These are phyloP conservation scores for Xylaria polymorpha DNA, from an alignment of 2,329 filamentous ascomycete species.

Conservation along the genomic window DNA sequence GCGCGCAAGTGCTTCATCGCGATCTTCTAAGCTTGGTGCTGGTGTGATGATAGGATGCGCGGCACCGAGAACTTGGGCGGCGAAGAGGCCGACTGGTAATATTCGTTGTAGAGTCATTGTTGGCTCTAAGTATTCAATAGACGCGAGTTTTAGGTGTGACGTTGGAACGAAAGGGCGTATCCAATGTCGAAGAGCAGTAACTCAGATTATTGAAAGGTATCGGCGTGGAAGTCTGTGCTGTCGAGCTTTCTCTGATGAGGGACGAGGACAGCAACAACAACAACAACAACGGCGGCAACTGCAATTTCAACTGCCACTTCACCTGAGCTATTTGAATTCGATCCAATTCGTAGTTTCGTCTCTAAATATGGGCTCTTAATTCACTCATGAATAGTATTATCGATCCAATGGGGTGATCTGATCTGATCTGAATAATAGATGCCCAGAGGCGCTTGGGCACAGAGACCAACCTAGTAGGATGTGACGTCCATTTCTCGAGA, in stretches of 20 bases:
- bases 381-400: background rate
- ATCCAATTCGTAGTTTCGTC: background rate
- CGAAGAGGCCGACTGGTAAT: constrained; percentile 39
- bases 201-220: background rate
- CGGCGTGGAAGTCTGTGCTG: background rate
- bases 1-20: constrained; percentile 51
- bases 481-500: background rate
- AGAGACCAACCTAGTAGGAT: background rate
- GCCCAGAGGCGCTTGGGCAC: constrained; percentile 3
- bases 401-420: background rate
- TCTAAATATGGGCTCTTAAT: background rate
- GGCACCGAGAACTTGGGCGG: constrained; percentile 40
- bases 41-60: constrained; percentile 61
- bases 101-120: constrained; percentile 36
- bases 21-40: constrained; percentile 55
- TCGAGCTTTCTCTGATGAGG: background rate
- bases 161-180: background rate
- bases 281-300: background rate
- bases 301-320: background rate
- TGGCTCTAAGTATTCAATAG: background rate
- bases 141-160: background rate
- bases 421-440: background rate
- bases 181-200: background rate
- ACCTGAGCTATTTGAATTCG: background rate
- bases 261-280: background rate